phyloP scores from a whole-genome alignment of 2,329 filamentous ascomycete genomes.

The Penicillium sp. region DNA sequence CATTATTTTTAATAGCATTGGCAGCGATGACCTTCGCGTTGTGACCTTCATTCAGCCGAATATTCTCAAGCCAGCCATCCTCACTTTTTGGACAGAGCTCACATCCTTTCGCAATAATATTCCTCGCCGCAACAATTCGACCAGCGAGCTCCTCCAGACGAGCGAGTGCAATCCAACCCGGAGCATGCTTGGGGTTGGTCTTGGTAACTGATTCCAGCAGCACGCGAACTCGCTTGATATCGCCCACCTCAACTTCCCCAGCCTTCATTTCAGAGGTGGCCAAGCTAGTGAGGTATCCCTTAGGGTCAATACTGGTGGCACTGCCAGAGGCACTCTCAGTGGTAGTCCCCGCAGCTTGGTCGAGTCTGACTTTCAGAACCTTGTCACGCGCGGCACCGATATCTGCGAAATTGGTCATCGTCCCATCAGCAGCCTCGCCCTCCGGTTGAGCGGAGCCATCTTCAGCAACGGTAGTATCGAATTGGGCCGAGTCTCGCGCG shows the following conservation, averaged over 20 bases:
- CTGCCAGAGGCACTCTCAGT: constrained; percentile 75
- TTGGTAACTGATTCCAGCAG: constrained; percentile 96
- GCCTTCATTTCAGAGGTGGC: constrained; percentile 80
- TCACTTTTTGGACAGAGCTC: constrained; percentile 91
- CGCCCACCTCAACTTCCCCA: constrained; percentile 82
- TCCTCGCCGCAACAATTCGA: constrained; percentile 85
- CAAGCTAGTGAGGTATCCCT: constrained; percentile 92
- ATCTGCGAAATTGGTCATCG: constrained; percentile 97
- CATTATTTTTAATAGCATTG: constrained; percentile 89
- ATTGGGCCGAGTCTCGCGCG: constrained; percentile 76
- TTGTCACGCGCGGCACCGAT: constrained; percentile 96
- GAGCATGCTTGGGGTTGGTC: constrained; percentile 92
- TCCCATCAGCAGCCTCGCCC: constrained; percentile 67
- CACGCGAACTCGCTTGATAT: constrained; percentile 90
- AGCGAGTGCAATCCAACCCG: constrained; percentile 94
- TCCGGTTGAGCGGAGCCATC: constrained; percentile 68
- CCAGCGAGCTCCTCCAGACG: constrained; percentile 91
- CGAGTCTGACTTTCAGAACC: constrained; percentile 89
- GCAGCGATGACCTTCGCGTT: constrained; percentile 97
- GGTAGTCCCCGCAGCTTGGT: constrained; percentile 78
- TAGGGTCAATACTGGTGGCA: constrained; percentile 89
- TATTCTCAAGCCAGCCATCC: constrained; percentile 95
- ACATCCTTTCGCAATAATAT: constrained; percentile 84
- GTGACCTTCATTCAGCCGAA: constrained; percentile 85
- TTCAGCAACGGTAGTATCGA: constrained; percentile 86